Base-by-base conservation (phyloP, 2,329 filamentous ascomycete species). In the Pseudogymnoascus sp. region DNA sequence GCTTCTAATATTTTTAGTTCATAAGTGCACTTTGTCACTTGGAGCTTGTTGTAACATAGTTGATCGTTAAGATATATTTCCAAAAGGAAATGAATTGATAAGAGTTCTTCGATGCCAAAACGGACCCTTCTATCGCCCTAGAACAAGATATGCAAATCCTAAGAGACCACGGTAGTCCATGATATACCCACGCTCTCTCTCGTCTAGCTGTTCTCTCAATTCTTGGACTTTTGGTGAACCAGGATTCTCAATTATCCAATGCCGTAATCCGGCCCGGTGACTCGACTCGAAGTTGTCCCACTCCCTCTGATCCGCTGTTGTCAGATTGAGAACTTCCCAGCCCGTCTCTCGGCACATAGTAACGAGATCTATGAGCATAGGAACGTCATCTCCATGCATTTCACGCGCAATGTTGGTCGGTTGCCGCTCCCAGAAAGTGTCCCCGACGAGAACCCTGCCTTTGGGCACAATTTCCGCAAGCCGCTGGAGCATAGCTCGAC, bases 201-300 rank as follows among this genome's bases (percentile, higher is more conserved):
- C 47, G 18, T 54, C n/a, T 18, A 33, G n/a, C 2, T 33, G 47
- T 54, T 54, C 47, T 30, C 28, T 54, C 30, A 54, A 16, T 54
- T 33, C 47, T 33, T 54, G 47, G 8, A 25, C 9, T 33, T 54
- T 54, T 54, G 47, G 47, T 8, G 47, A 54, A 5, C 11, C 28
- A 18, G 47, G 47, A 33, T 54, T 54, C 9, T 54, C 47, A 54
- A 54, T 54, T 54, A 54, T 54, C 47, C 47, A 54, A 25, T 54
- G 25, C 47, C 47, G 25, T 18, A 54, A 20, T 33, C 47, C 47
- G 8, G 47, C 47, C 30, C 47, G 47, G 47, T 54, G 47, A 18
- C 47, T 54, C n/a, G 47, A 54, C n/a, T 54, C 47, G 47, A 54
- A 54, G 47, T 33, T 54, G 28, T 54, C 47, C 47, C 47, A 54